These are phyloP conservation scores for Herpetomonas tarakana DNA, from an alignment of 208 protist genomes.

Conservation along the genomic window DNA sequence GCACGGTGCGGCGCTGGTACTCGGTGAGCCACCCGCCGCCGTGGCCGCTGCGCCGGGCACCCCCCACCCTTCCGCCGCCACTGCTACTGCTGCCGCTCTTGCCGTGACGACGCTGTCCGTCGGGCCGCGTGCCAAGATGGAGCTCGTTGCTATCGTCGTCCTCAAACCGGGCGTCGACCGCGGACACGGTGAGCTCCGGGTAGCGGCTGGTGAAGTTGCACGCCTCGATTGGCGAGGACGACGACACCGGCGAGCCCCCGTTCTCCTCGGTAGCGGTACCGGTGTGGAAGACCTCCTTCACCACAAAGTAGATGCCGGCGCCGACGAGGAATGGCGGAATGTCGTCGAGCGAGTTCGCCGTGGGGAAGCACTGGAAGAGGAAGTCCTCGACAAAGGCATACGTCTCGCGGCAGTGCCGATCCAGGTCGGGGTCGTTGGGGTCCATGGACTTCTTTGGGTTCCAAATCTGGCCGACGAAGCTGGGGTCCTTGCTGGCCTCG, in stretches of 20 bases:
- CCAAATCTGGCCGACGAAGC: slow-evolving; percentile 80
- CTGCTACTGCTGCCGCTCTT: too few species aligned
- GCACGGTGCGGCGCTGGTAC: slow-evolving; percentile 1
- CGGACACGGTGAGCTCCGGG: background rate
- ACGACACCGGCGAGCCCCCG: background rate
- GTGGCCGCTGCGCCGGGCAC: background rate
- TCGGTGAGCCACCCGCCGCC: background rate
- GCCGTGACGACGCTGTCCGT: too few species aligned
- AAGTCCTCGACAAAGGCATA: slow-evolving; percentile 90
- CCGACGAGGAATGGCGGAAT: slow-evolving; percentile 76
- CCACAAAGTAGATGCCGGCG: slow-evolving; percentile 69
- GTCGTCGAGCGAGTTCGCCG: slow-evolving; percentile 52
- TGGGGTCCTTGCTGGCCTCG: slow-evolving; percentile 77
- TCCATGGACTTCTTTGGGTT: slow-evolving; percentile 68
- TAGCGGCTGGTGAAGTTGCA: background rate
- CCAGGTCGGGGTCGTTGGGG: slow-evolving; percentile 71
- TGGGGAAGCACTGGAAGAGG: slow-evolving; percentile 89
- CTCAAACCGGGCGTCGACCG: background rate
- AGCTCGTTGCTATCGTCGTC: background rate
- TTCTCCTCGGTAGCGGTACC: background rate
- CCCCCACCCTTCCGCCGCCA: too few species aligned
- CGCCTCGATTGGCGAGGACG: background rate
- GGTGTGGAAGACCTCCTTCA: slow-evolving; percentile 59
- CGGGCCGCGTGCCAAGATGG: too few species aligned
- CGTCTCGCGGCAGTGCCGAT: slow-evolving; percentile 69